phyloP scores from a whole-genome alignment of 2,329 filamentous ascomycete genomes.

The Graphilbum fragrans region DNA sequence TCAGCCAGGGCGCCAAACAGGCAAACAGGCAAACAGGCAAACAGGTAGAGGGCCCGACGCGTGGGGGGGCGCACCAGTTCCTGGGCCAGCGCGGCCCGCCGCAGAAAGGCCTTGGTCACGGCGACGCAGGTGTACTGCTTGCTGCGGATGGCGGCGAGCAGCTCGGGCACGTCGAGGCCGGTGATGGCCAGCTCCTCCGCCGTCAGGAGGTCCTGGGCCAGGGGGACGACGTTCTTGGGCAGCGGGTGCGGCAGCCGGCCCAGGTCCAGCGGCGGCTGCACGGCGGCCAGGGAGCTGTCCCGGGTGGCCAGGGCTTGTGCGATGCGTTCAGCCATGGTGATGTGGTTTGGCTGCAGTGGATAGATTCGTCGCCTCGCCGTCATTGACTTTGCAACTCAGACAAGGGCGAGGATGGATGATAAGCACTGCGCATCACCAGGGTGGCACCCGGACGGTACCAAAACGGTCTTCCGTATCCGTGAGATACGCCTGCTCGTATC shows the following conservation, averaged over 20 bases:
- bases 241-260: neutral
- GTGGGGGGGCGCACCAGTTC: neutral
- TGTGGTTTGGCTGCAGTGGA: too few relatives aligned
- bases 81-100: constrained; percentile 1
- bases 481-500: too few relatives aligned
- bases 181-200: constrained; percentile 2
- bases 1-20: neutral
- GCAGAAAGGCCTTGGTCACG: constrained; percentile 1
- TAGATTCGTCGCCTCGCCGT: too few relatives aligned
- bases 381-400: too few relatives aligned
- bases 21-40: too few relatives aligned
- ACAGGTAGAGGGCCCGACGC: too few relatives aligned
- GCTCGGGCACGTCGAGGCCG: neutral
- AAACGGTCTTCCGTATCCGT: too few relatives aligned
- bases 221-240: neutral
- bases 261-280: neutral
- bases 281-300: neutral
- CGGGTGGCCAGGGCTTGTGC: neutral
- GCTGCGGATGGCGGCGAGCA: neutral
- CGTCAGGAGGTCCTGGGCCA: neutral
- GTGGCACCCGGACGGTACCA: too few relatives aligned
- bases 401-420: too few relatives aligned
- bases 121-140: neutral
- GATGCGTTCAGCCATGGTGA: too few relatives aligned
- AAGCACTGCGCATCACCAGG: too few relatives aligned